Evolutionary conservation across 331 rosid genomes (phyloP), one percentile per base, ranked within the genome.

Genomic region (Pyracantha coccinea): DNA sequence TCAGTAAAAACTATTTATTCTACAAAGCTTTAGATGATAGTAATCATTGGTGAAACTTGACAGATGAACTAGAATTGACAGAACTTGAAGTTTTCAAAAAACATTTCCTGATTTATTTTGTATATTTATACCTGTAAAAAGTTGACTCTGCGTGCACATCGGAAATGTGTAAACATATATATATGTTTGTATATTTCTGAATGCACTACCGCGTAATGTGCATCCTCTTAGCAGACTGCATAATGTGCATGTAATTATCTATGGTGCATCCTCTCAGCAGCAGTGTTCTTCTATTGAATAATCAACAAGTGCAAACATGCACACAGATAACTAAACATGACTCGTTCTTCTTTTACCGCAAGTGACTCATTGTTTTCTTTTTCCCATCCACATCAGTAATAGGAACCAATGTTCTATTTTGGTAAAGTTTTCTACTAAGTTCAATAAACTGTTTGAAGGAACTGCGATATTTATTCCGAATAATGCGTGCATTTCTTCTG

Each of bases 401-500:
- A 38, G 45, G 45, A 38, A 38, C 45, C 45, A 38, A 38, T 38
- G 45, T 21, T 71, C 23, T 12, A 29, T 55, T 12, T 60, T 31
- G 23, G 25, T 20, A 25, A 2, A 4, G 2, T 52, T 52, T 55
- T 55, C 21, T 4, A 14, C 13, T 53, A 6, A 2, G 1, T 31
- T 31, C 52, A 32, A 8, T 11, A 35, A 72, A 15, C 67, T 5
- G 20, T 35, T 58, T 54, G 57, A 57, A 21, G 32, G 28, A 72
- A 57, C n/a, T 57, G 54, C 33, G 13, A 8, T 58, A 9, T 54
- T 28, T 33, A 15, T 71, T 20, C 2, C 6, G 2, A 6, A 38
- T 41, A 9, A 13, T 63, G 32, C 68, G 66, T 71, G 67, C 24
- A 76, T 29, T 29, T 74, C 62, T 66, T 12, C 75, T 81, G 75